Evolutionary conservation across 192 early-diverging fungal genomes (phyloP).

Genomic region (Coemansia sp.): DNA sequence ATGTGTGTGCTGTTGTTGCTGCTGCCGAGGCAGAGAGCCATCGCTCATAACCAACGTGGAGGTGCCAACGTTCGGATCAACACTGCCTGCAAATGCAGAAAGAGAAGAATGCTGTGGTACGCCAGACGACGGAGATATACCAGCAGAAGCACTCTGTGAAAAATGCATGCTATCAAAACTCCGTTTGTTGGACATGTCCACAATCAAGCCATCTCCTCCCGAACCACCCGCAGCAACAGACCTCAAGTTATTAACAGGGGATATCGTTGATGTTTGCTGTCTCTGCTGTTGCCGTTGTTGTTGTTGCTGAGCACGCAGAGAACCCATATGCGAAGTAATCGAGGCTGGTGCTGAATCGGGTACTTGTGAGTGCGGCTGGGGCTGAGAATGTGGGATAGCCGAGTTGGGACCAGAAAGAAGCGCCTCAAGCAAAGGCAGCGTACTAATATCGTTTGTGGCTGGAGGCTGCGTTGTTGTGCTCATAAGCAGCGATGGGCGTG

Average conservation of each 20-base stretch:
- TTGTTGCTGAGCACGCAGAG: not conserved
- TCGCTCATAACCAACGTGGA: no score
- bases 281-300: not conserved
- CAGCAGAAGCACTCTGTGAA: not conserved
- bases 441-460: slow-evolving; percentile 13
- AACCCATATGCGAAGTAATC: slow-evolving; percentile 4
- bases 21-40: no score
- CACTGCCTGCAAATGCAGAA: no score
- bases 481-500: not conserved
- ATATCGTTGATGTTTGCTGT: not conserved
- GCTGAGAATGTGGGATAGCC: not conserved
- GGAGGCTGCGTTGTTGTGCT: slow-evolving; percentile 10
- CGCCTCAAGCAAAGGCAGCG: slow-evolving; percentile 41
- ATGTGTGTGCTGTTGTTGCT: not conserved
- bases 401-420: slow-evolving; percentile 27
- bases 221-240: no score
- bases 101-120: not conserved
- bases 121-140: not conserved
- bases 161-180: no score
- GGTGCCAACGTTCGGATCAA: no score
- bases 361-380: not conserved
- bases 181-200: no score
- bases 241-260: no score
- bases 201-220: no score
- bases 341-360: slow-evolving; percentile 24